Base-by-base conservation (phyloP, 2,329 filamentous ascomycete species). In the Colletotrichum viniferum region DNA sequence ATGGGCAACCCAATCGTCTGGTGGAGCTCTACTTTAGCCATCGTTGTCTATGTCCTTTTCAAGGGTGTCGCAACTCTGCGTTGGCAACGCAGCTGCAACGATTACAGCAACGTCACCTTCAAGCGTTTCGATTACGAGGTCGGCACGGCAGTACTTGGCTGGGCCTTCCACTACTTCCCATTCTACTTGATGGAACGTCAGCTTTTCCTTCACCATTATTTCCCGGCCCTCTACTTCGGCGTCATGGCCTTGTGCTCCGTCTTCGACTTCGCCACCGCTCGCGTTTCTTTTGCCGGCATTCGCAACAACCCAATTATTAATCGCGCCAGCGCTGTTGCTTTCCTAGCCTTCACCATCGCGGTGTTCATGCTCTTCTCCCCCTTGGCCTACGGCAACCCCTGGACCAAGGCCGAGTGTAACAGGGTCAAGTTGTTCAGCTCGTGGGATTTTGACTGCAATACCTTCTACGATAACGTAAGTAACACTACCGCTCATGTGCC, bases 371-470 rank as follows among this genome's bases (percentile, higher is more conserved):
- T 98, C n/a, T 97, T 95, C 83, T 92, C 96, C 12, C 97, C 97
- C 52, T 89, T 99, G 48, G 93, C 95, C 13, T 99, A 99, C 81
- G 97, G 97, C 77, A 98, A 98, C 83, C 88, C 92, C 67, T 99
- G 97, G 97, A 99, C 96, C 67, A 94, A 95, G 88, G 87, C 90
- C 74, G 94, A 97, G 81, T 99, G 97, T 89, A 93, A 92, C 79
- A 92, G 92, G 72, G 93, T 97, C 77, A 98, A 98, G 88, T 88
- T 99, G 14, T 93, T 98, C 82, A 88, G 90, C 74, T 93, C 92
- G 3, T 99, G 97, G 97, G 97, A 99, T 83, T 99, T 96, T 91
- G 97, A 99, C 85, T 99, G 97, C 90, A 98, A 98, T 85, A 96
- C 91, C 76, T 99, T 99, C 88, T 89, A 94, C 80, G 93, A 93